Conservation (phyloP, 805 yeast genomes). For the Candida krabiensis region DNA sequence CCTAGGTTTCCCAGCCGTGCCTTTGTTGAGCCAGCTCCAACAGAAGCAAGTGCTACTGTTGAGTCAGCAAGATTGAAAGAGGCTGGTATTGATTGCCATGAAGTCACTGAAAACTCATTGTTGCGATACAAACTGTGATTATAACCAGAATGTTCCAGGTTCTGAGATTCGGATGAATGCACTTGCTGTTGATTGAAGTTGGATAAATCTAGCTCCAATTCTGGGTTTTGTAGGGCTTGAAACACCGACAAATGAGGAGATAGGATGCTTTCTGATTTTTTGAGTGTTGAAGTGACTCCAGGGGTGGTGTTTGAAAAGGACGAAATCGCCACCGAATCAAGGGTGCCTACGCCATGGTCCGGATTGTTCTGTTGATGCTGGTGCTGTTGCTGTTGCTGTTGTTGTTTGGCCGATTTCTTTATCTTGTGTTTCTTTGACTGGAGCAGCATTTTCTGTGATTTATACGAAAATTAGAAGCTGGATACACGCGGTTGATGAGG, state of each 20-base stretch:
- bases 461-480: too few species aligned
- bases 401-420: slow-evolving; percentile 6
- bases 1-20: slow-evolving; percentile 4
- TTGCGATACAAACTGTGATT: slow-evolving; percentile 11
- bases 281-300: slow-evolving; percentile 9
- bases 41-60: neutral
- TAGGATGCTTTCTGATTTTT: slow-evolving; percentile 18
- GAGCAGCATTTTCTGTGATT: slow-evolving; percentile 8
- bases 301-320: slow-evolving; percentile 1
- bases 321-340: neutral
- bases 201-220: slow-evolving; percentile 26
- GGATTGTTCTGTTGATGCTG: neutral
- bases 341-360: neutral
- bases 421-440: slow-evolving; percentile 14
- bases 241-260: slow-evolving; percentile 35
- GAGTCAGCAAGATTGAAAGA: neutral
- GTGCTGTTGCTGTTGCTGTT: slow-evolving; percentile 2
- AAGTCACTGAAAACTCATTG: slow-evolving; percentile 34
- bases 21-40: neutral
- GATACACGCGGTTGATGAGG: too few species aligned
- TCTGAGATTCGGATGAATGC: too few species aligned
- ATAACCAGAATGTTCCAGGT: slow-evolving; percentile 1
- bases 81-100: slow-evolving; percentile 35
- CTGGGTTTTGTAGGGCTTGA: slow-evolving; percentile 34
- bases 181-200: slow-evolving; percentile 3